Evolutionary conservation across 108 stramenopile species (phyloP), one percentile per base, ranked within the genome.

Genomic region (Discostella stelligeroides): DNA sequence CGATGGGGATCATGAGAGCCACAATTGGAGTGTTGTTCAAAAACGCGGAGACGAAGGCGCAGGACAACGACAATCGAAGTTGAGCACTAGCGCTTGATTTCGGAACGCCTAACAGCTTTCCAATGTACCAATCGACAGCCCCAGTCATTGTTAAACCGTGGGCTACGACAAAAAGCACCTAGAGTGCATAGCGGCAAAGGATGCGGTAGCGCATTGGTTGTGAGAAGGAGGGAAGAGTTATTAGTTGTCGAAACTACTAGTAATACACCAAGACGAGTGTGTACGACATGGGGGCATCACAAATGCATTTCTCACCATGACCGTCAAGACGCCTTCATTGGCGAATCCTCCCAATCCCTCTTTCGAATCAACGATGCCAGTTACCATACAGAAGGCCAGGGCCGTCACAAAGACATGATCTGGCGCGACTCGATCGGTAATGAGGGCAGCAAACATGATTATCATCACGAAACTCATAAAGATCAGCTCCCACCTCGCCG

Each of bases 1-100:
- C 85, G 40, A 93, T 87, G 1, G 92, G 92, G 12, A 93, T 87
- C 92, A 93, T 93, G 23, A 93, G 86, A n/a, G 83, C 88, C 13
- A 88, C 87, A 17, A 90, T 79, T 1, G 92, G 89, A 8, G 89
- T 93, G 70, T 93, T 93, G 72, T 90, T 93, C 61, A 93, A 51
- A 65, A 93, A 90, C 2, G 92, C 92, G 37, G 82, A 84, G 5
- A 89, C 82, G 49, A 88, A 56, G 4, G 76, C 72, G 64, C 87
- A 80, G 45, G 87, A 84, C 9, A 68, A 68, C n/a, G 82, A 20
- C 47, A 93, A 57, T 40, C 83, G 74, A 7, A 89, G 40, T 59
- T 92, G 91, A 21, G 91, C 91, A 13, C 65, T 53, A 8, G 84
- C 85, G 34, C 70, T 65, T 12, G 85, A 68, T 34, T 73, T 81